Evolutionary conservation across 805 yeast species (phyloP).

Genomic region (Saccharomycopsis sp.): DNA sequence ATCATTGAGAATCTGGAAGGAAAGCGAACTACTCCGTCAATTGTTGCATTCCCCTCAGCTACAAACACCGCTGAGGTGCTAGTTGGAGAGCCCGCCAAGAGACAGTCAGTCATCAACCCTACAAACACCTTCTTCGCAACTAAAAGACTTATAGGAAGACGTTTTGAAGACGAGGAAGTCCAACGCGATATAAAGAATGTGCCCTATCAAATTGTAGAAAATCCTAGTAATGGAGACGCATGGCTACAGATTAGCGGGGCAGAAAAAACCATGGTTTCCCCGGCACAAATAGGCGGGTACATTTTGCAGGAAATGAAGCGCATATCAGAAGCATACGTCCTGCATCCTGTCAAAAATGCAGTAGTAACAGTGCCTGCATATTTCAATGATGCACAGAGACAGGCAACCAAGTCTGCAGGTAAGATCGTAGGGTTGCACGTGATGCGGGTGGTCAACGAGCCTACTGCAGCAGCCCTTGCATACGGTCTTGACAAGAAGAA

Average conservation of each 20-base stretch:
- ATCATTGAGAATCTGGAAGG: constrained; percentile 77
- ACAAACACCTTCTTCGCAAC: constrained; percentile 78
- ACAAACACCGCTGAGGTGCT: constrained; percentile 28
- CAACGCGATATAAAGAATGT: constrained; percentile 57
- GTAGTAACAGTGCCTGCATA: constrained; percentile 84
- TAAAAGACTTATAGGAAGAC: constrained; percentile 72
- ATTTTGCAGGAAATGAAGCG: constrained; percentile 59
- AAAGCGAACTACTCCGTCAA: constrained; percentile 71
- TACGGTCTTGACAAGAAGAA: constrained; percentile 57
- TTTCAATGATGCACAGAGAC: constrained; percentile 76
- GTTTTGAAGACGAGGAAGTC: constrained; percentile 60
- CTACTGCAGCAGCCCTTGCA: constrained; percentile 82
- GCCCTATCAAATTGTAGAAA: constrained; percentile 57
- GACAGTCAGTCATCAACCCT: constrained; percentile 72
- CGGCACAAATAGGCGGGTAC: constrained; percentile 65
- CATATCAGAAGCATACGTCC: constrained; percentile 54
- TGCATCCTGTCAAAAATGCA: constrained; percentile 53
- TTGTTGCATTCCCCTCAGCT: constrained; percentile 56
- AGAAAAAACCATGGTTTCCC: constrained; percentile 45
- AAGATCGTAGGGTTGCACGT: constrained; percentile 69
- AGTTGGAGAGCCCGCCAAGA: constrained; percentile 67
- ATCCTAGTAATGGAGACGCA: constrained; percentile 56
- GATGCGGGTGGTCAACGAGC: constrained; percentile 72
- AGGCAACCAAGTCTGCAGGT: constrained; percentile 79
- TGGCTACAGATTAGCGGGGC: constrained; percentile 44